Percentiles rank a stretch among this genome's conserved stretches.
phyloP scores from a whole-genome alignment of 192 early-diverging fungal species.

The Coemansia aciculifera region DNA sequence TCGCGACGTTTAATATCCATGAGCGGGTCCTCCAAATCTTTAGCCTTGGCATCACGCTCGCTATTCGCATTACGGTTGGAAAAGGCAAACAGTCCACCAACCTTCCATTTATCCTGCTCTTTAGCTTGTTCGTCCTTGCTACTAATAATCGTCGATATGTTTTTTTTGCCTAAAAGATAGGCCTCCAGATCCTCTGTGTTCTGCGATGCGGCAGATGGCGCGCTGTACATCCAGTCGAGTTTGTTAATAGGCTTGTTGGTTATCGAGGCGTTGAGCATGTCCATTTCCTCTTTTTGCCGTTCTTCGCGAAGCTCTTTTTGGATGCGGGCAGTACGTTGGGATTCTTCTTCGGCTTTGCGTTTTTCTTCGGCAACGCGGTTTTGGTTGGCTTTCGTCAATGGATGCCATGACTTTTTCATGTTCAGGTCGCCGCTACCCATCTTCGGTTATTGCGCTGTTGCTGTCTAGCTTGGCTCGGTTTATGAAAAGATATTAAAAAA shows the following conservation, averaged over 20 bases:
- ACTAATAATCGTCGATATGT: constrained; percentile 67
- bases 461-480: not conserved
- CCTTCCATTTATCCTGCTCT: constrained; percentile 33
- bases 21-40: constrained; percentile 91
- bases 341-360: constrained; percentile 79
- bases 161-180: constrained; percentile 86
- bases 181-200: constrained; percentile 79
- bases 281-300: constrained; percentile 81
- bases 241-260: constrained; percentile 70
- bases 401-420: constrained; percentile 99
- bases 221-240: constrained; percentile 96
- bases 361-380: constrained; percentile 63
- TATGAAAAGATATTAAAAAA: not conserved
- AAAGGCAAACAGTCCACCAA: constrained; percentile 49
- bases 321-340: constrained; percentile 83
- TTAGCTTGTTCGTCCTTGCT: constrained; percentile 28
- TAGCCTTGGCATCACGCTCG: constrained; percentile 75
- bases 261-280: constrained; percentile 70
- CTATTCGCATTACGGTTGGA: constrained; percentile 74
- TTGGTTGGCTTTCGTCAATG: constrained; percentile 86
- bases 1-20: constrained; percentile 85
- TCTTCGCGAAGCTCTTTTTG: constrained; percentile 92
- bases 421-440: constrained; percentile 64
- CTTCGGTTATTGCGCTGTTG: constrained; percentile 2
- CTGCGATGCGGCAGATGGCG: constrained; percentile 56